Evolutionary conservation across 2,329 filamentous ascomycete species (phyloP), one percentile per base, ranked within the genome.

Genomic region (Venturia asperata): DNA sequence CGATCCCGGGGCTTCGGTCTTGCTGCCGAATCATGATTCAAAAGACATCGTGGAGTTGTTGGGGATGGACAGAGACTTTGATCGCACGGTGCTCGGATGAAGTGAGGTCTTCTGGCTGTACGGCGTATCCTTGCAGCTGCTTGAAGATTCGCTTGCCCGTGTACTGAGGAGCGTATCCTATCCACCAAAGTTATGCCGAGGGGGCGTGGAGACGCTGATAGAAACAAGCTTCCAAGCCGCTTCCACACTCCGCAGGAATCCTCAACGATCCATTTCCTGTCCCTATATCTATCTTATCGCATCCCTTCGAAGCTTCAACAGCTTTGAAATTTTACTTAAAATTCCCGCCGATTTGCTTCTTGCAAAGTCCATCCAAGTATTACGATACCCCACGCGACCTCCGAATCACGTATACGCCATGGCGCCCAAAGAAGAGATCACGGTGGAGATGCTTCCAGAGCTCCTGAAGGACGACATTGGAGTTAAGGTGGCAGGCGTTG

Each of bases 401-500:
- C 52, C 34, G 19, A 37, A 56, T 19, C 27, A 37, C 30, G 9
- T 58, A 37, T n/a, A n/a, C 15, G 37, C 52, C 30, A 58, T 58
- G 52, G 30, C 52, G 17, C 52, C 52, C 7, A 21, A 24, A 21
- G 17, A 58, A 58, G 72, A 77, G 66, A 75, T 90, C 70, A 92
- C 88, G 30, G 75, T 82, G 68, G 84, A 87, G 62, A 81, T 84
- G 68, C 82, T 96, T 66, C 82, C 87, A 27, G 75, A 82, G 65
- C 77, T 93, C 63, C 86, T 94, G 67, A 79, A 83, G 69, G 71
- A 87, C 73, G 92, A 96, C 76, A 82, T 78, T 62, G 87, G 88
- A 72, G 89, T 96, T 77, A 97, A 96, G 77, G 84, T 97, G 49
- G 92, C 90, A 11, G 92, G 92, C 49, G 78, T 94, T 67, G 92